Percentiles rank a stretch among this genome's conserved stretches.
These are phyloP conservation scores for Azolla pinnata DNA, from an alignment of 75 land plant genomes.

Conservation along the genomic window DNA sequence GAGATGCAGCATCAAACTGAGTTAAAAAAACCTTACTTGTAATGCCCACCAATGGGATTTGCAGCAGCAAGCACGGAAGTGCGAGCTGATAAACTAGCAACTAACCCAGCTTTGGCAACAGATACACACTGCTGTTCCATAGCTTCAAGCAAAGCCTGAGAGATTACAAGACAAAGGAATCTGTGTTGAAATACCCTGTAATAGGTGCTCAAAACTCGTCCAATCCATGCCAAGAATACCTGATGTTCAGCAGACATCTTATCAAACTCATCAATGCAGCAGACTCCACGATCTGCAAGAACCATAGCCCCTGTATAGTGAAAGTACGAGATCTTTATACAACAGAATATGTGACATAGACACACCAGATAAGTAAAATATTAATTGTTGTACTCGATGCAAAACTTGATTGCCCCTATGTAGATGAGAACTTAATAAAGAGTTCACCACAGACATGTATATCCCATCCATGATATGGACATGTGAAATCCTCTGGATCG, in stretches of 20 bases:
- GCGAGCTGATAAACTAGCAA: slow-evolving; percentile 93
- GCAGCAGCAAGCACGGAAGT: slow-evolving; percentile 94
- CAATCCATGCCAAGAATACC: slow-evolving; percentile 50
- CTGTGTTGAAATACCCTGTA: too few species aligned
- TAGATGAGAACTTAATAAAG: too few species aligned
- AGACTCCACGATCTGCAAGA: slow-evolving; percentile 91
- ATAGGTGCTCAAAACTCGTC: too few species aligned
- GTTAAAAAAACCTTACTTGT: slow-evolving; percentile 46
- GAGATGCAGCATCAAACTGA: neutral
- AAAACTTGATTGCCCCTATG: too few species aligned
- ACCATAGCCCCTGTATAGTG: slow-evolving; percentile 99
- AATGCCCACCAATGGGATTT: slow-evolving; percentile 98
- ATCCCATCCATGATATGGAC: too few species aligned
- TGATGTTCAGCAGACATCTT: slow-evolving; percentile 98
- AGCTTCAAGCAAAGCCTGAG: slow-evolving; percentile 83
- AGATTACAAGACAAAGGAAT: too few species aligned
- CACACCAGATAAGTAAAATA: too few species aligned
- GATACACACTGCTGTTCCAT: slow-evolving; percentile 99
- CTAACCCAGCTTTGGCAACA: slow-evolving; percentile 96
- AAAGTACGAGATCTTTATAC: too few species aligned
- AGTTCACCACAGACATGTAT: too few species aligned
- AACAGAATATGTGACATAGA: too few species aligned
- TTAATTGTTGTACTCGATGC: too few species aligned
- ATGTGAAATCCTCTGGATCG: too few species aligned
- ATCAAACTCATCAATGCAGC: slow-evolving; percentile 98